These are phyloP conservation scores for Davidsoniella eucalypti DNA, from an alignment of 2,329 filamentous ascomycete species.

Conservation along the genomic window DNA sequence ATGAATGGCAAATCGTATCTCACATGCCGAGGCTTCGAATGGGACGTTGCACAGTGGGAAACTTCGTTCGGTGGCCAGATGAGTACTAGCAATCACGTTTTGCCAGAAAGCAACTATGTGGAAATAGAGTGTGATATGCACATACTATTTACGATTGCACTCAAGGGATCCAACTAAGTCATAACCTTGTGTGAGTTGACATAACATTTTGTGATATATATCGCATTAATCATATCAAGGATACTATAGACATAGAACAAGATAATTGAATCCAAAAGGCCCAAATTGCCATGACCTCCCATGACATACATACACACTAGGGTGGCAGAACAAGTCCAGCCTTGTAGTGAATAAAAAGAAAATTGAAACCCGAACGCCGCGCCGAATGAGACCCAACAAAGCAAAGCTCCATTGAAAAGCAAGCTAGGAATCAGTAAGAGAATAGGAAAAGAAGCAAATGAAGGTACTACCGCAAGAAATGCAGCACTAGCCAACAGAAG, in stretches of 20 bases:
- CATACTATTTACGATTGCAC: conserved; percentile 53
- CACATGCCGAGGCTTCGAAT: conserved; percentile 65
- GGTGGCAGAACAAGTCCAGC: not conserved
- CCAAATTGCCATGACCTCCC: not conserved
- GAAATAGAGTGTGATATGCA: conserved; percentile 45
- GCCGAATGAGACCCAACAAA: conserved; percentile 9
- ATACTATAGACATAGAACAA: not conserved
- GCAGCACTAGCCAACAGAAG: conserved; percentile 84
- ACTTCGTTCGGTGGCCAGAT: conserved; percentile 58
- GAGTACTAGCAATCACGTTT: conserved; percentile 68
- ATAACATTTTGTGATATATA: not conserved
- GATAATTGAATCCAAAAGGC: not conserved
- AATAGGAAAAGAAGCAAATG: not conserved
- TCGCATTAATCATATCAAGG: not conserved
- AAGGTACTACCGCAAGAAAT: conserved; percentile 51
- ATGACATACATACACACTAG: not conserved
- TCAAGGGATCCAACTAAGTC: not conserved
- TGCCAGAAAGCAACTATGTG: conserved; percentile 40
- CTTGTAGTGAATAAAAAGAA: not conserved
- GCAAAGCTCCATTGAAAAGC: not conserved
- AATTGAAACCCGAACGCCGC: conserved; percentile 8
- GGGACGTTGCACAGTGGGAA: conserved; percentile 74
- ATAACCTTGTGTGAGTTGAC: not conserved
- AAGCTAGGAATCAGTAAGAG: conserved; percentile 10
- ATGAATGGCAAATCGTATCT: conserved; percentile 65